Conservation (phyloP, 495 filamentous ascomycete species). For the Podospora pseudopauciseta region DNA sequence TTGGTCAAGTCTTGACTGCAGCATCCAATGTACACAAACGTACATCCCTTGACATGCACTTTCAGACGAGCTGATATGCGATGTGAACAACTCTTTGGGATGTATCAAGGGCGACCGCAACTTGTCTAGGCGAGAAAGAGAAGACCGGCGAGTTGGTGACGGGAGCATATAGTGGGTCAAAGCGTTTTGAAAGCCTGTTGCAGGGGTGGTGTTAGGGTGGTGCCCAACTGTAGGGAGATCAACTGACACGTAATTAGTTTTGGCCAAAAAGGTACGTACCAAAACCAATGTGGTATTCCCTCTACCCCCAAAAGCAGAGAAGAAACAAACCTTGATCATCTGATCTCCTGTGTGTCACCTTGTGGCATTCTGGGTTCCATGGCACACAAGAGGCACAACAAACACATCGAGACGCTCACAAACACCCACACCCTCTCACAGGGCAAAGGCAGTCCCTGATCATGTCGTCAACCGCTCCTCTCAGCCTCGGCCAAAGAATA, state of each 20-base stretch:
- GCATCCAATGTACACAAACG: too few species aligned
- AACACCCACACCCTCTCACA: background rate
- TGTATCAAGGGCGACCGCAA: background rate
- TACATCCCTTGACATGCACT: background rate
- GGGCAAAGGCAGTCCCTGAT: background rate
- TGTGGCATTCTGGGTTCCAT: background rate
- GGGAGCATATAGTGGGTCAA: too few species aligned
- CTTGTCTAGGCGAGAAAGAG: background rate
- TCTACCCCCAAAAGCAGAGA: background rate
- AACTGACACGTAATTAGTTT: background rate
- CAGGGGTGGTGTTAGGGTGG: background rate
- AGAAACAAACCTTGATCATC: background rate
- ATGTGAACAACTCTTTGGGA: too few species aligned
- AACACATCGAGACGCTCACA: background rate
- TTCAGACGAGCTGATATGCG: background rate
- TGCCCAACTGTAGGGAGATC: background rate
- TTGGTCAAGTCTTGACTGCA: background rate
- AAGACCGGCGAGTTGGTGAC: too few species aligned
- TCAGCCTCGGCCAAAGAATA: background rate
- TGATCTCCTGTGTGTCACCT: background rate
- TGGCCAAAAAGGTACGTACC: background rate
- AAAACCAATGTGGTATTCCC: background rate
- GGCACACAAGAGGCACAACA: background rate
- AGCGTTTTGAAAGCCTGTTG: too few species aligned
- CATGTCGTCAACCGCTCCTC: background rate